phyloP scores from a whole-genome alignment of 169 alveolate genomes.

The Plasmodium adleri region DNA sequence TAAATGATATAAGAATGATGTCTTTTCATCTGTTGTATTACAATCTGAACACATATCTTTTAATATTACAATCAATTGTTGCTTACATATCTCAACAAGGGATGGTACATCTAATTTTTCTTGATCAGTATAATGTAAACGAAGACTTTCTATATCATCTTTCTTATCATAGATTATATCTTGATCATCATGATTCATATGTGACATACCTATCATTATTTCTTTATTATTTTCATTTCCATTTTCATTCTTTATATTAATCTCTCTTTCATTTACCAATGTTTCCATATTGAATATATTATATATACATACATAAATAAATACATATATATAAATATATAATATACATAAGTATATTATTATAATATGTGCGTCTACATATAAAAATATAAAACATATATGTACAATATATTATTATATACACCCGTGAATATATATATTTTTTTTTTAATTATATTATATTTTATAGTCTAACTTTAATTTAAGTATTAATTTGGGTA shows the following conservation, averaged over 20 bases:
- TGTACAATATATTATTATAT: too few relatives aligned
- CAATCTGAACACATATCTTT: conserved; percentile 71
- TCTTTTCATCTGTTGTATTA: conserved; percentile 47
- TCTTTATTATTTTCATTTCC: conserved; percentile 27
- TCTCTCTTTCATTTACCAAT: conserved; percentile 24
- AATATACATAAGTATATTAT: conserved; percentile 3
- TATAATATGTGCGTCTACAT: neutral
- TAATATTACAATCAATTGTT: conserved; percentile 55
- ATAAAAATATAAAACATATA: too few relatives aligned
- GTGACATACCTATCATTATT: neutral
- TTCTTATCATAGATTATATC: conserved; percentile 37
- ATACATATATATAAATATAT: conserved; percentile 15
- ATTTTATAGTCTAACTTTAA: too few relatives aligned
- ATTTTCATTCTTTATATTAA: conserved; percentile 22
- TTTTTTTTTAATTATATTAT: too few relatives aligned
- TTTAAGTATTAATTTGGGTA: too few relatives aligned
- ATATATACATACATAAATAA: neutral
- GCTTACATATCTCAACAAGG: conserved; percentile 67
- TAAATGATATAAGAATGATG: conserved; percentile 54
- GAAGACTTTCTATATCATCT: conserved; percentile 21
- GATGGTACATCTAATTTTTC: conserved; percentile 74
- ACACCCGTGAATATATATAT: too few relatives aligned
- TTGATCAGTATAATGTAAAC: conserved; percentile 32
- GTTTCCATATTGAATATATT: conserved; percentile 31
- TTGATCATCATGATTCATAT: conserved; percentile 8